Percentiles rank a stretch among this genome's conserved stretches.
Conservation (phyloP, 2,329 filamentous ascomycete genomes). For the Botrytis fabae region DNA sequence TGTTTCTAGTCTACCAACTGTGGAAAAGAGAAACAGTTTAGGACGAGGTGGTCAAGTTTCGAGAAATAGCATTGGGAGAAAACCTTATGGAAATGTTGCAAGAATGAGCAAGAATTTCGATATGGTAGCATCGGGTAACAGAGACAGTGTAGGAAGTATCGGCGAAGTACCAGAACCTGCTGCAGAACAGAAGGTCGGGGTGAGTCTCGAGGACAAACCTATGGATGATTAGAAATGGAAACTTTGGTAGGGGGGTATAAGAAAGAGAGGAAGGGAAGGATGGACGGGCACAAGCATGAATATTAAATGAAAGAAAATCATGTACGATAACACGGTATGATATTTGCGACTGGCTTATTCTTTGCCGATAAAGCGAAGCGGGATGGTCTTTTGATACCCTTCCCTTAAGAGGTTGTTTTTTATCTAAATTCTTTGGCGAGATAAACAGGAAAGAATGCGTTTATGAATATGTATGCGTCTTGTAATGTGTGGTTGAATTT, state of each 20-base stretch:
- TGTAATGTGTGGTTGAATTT: neutral
- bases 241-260: neutral
- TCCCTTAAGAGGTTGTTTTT: conserved; percentile 10
- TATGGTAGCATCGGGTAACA: conserved; percentile 4
- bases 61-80: conserved; percentile 18
- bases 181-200: conserved; percentile 13
- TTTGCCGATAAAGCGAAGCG: conserved; percentile 12
- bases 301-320: conserved; percentile 17
- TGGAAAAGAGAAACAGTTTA: conserved; percentile 65
- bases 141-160: conserved; percentile 16
- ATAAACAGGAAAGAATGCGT: neutral
- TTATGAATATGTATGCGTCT: neutral
- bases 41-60: conserved; percentile 45
- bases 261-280: neutral
- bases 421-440: neutral
- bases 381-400: conserved; percentile 18
- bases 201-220: conserved; percentile 15
- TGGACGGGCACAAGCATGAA: conserved; percentile 13
- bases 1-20: conserved; percentile 35
- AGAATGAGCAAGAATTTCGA: conserved; percentile 19
- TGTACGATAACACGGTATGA: conserved; percentile 17
- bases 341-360: conserved; percentile 16
- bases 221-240: conserved; percentile 10
- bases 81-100: conserved; percentile 14
- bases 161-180: conserved; percentile 12